phyloP scores from a whole-genome alignment of 208 protist genomes.

The Acanthamoeba polyphaga region DNA sequence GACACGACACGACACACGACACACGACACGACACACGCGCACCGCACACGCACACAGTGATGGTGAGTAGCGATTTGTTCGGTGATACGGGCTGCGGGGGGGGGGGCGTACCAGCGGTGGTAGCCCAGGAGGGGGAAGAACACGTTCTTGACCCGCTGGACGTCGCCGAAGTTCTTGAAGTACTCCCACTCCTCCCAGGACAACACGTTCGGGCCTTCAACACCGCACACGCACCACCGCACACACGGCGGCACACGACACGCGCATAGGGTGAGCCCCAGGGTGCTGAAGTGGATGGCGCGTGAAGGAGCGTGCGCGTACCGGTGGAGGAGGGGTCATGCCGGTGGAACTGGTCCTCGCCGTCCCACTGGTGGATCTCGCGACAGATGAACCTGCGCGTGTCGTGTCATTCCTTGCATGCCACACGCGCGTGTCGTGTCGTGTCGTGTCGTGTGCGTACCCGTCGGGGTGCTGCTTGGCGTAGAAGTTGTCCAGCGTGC shows the following conservation, averaged over 20 bases:
- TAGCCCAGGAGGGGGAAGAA: slow-evolving; percentile 60
- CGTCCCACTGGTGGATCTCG: slow-evolving; percentile 63
- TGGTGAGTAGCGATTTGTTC: no score
- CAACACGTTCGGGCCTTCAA: slow-evolving; percentile 54
- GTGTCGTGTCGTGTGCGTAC: no score
- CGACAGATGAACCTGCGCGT: slow-evolving; percentile 22
- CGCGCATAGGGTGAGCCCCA: no score
- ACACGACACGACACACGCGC: no score
- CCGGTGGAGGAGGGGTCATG: slow-evolving; percentile 35
- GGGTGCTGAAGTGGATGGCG: no score
- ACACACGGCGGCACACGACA: no score
- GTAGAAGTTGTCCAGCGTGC: slow-evolving; percentile 71
- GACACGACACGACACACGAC: no score
- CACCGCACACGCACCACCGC: no score
- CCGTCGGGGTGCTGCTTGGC: slow-evolving; percentile 65
- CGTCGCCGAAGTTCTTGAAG: slow-evolving; percentile 52
- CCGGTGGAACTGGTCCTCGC: slow-evolving; percentile 37
- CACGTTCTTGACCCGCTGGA: neutral
- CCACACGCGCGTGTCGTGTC: no score
- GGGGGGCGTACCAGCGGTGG: neutral
- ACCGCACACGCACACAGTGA: no score
- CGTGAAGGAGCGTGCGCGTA: neutral
- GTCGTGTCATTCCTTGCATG: no score
- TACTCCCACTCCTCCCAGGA: slow-evolving; percentile 70
- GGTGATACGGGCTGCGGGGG: no score